phyloP scores from a whole-genome alignment of 305 asterid genomes.

The Andrographis paniculata region DNA sequence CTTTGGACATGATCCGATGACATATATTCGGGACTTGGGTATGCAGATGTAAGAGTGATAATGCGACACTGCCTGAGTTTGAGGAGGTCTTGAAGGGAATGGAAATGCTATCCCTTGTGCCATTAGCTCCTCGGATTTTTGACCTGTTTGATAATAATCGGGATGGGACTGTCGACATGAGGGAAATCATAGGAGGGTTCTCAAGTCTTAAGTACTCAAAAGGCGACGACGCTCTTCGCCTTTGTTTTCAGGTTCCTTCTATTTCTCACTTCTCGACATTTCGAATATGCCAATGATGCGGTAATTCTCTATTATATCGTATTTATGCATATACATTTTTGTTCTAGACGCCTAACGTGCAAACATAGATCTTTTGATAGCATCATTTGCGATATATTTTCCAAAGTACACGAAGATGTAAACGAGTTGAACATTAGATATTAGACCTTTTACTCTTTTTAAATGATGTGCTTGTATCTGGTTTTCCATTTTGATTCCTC shows the following conservation, averaged over 20 bases:
- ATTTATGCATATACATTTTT: background rate
- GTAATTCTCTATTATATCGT: too few species aligned
- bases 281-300: too few species aligned
- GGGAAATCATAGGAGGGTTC: constrained; percentile 76
- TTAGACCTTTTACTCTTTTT: too few species aligned
- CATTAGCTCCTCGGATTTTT: constrained; percentile 63
- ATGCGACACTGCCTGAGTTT: constrained; percentile 53
- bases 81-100: constrained; percentile 72
- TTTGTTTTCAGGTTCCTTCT: constrained; percentile 68
- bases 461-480: too few species aligned
- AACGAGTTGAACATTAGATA: too few species aligned
- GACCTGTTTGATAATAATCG: constrained; percentile 72
- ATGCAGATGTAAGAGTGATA: constrained; percentile 62
- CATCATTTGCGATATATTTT: too few species aligned
- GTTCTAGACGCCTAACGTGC: too few species aligned
- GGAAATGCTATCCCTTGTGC: constrained; percentile 64
- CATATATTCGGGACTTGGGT: background rate
- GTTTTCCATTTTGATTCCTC: too few species aligned
- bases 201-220: constrained; percentile 70
- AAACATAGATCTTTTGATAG: too few species aligned
- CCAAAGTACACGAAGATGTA: too few species aligned
- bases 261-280: background rate
- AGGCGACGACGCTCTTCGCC: constrained; percentile 81
- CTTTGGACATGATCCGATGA: background rate
- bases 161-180: constrained; percentile 80